These are phyloP conservation scores for Colletotrichum agaves DNA, from an alignment of 2,329 filamentous ascomycete species.

Conservation along the genomic window DNA sequence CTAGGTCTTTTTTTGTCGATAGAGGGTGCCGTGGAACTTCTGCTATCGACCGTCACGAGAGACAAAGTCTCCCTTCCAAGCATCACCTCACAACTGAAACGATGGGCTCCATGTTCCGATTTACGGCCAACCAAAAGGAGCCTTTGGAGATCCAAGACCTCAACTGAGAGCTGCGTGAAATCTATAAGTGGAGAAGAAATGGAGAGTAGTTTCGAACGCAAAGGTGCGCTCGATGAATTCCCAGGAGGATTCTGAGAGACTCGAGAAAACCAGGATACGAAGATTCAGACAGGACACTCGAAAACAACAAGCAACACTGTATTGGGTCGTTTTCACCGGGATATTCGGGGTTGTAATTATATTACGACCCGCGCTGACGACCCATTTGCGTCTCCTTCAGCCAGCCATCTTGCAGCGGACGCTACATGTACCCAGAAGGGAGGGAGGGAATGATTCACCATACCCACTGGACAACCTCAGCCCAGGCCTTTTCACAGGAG, in stretches of 20 bases:
- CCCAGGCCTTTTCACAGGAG: background rate
- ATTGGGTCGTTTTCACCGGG: background rate
- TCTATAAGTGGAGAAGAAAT: background rate
- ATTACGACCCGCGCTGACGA: background rate
- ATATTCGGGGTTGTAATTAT: too few species aligned
- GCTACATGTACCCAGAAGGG: background rate
- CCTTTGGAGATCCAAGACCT: slow-evolving; percentile 37
- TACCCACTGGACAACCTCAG: slow-evolving; percentile 1
- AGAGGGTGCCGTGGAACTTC: slow-evolving; percentile 36
- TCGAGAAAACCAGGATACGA: background rate
- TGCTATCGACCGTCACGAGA: slow-evolving; percentile 39
- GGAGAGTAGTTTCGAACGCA: background rate
- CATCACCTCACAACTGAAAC: slow-evolving; percentile 40
- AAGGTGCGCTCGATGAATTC: background rate
- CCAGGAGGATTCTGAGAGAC: background rate
- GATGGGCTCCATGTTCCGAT: slow-evolving; percentile 44
- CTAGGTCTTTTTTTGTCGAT: slow-evolving; percentile 35
- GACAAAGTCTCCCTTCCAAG: slow-evolving; percentile 39
- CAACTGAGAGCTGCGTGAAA: slow-evolving; percentile 1
- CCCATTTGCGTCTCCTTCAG: slow-evolving; percentile 1
- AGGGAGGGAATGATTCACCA: background rate
- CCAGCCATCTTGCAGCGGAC: background rate
- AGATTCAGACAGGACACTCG: background rate
- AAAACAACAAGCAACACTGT: background rate
- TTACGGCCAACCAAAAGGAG: slow-evolving; percentile 41